These are phyloP conservation scores for Dothistroma septosporum DNA, from an alignment of 2,329 filamentous ascomycete genomes.

Conservation along the genomic window DNA sequence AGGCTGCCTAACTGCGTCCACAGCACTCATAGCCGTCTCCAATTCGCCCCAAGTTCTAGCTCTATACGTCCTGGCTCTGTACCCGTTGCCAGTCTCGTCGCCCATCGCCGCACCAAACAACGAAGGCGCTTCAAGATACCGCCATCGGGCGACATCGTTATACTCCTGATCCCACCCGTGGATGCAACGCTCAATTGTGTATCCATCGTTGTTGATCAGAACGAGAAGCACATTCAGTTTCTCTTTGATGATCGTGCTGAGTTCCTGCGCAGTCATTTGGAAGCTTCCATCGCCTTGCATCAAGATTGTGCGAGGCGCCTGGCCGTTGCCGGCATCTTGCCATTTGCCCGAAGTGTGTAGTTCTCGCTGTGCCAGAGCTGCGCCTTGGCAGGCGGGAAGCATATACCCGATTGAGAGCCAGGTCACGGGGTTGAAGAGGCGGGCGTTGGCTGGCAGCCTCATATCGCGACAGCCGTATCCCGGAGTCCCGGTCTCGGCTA, in stretches of 20 bases:
- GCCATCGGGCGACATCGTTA: slow-evolving; percentile 17
- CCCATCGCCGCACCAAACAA: slow-evolving; percentile 1
- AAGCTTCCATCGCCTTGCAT: slow-evolving; percentile 56
- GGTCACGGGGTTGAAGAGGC: slow-evolving; percentile 73
- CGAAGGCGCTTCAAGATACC: slow-evolving; percentile 5
- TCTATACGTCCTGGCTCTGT: not conserved
- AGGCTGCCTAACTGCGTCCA: not conserved
- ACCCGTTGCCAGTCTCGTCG: not conserved
- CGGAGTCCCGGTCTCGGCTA: slow-evolving; percentile 83
- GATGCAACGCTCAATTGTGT: slow-evolving; percentile 45
- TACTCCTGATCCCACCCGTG: slow-evolving; percentile 38
- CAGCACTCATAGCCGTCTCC: not conserved
- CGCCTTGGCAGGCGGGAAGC: slow-evolving; percentile 60
- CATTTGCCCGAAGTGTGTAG: slow-evolving; percentile 23
- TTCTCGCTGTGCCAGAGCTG: slow-evolving; percentile 57
- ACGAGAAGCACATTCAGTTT: slow-evolving; percentile 38
- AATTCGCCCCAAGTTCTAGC: not conserved
- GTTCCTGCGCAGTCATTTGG: slow-evolving; percentile 63
- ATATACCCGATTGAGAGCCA: slow-evolving; percentile 66
- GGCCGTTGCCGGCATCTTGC: slow-evolving; percentile 13
- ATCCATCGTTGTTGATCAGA: slow-evolving; percentile 46
- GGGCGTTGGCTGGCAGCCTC: slow-evolving; percentile 71
- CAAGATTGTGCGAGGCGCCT: slow-evolving; percentile 24
- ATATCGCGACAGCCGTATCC: slow-evolving; percentile 89
- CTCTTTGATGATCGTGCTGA: slow-evolving; percentile 57